These are phyloP conservation scores for Hanseniaspora taiwanica DNA, from an alignment of 805 yeast genomes.

Conservation along the genomic window DNA sequence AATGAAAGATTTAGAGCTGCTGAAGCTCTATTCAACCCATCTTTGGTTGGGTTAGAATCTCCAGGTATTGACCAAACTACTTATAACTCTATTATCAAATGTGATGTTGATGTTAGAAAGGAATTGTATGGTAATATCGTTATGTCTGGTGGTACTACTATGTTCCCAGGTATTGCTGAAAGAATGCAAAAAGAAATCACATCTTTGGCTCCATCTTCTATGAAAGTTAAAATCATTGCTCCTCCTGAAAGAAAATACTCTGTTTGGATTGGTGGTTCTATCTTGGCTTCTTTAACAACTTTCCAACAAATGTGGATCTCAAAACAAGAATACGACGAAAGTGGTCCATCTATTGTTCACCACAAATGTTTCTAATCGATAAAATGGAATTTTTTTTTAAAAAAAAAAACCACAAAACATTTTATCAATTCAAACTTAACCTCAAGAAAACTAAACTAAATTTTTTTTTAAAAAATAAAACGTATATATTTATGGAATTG, in stretches of 20 bases:
- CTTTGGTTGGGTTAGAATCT: constrained; percentile 80
- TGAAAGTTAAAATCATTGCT: constrained; percentile 99
- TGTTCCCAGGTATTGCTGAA: constrained; percentile 99
- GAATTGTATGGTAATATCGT: constrained; percentile 98
- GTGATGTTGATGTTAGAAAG: constrained; percentile 98
- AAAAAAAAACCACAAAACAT: background rate
- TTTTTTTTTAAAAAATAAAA: no score
- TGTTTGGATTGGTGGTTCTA: constrained; percentile 99
- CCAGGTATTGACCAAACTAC: constrained; percentile 97
- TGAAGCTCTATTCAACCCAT: constrained; percentile 98
- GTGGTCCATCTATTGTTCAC: constrained; percentile 96
- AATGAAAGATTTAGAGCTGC: constrained; percentile 99
- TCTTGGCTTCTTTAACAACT: constrained; percentile 94
- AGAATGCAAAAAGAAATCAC: constrained; percentile 99
- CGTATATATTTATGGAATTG: no score
- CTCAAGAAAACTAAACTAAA: no score
- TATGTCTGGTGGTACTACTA: constrained; percentile 99
- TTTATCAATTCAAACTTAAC: no score
- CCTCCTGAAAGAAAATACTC: constrained; percentile 99
- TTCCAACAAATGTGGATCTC: constrained; percentile 99
- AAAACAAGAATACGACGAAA: constrained; percentile 99
- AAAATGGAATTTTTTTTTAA: background rate
- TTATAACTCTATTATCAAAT: constrained; percentile 71
- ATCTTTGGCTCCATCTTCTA: constrained; percentile 98
- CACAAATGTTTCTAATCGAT: constrained; percentile 34